Base-by-base conservation (phyloP, 2,329 filamentous ascomycete genomes). In the Epichloe sibirici region DNA sequence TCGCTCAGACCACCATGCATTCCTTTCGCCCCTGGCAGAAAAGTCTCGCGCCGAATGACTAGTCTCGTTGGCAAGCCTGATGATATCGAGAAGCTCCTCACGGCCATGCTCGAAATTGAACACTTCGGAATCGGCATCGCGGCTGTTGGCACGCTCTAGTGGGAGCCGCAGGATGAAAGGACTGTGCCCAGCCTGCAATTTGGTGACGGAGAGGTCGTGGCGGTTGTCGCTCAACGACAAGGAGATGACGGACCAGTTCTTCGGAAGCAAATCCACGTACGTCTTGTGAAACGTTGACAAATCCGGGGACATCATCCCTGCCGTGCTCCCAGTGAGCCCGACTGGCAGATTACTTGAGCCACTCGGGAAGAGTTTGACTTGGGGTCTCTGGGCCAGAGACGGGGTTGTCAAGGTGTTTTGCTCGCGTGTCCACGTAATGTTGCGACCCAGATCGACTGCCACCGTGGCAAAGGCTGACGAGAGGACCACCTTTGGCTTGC, bases 101-200 rank as follows among this genome's bases (percentile, higher is more conserved):
- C 84, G 85, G 1, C 89, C 91, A 59, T 88, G 83, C 37, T 85
- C 78, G 62, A 95, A 97, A 46, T 83, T 85, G 61, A 97, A 96
- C 1, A 86, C 77, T 51, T 93, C 87, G 3, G 68, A 75, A 54
- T 93, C 88, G 34, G 83, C 79, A 58, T 93, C 89, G 23, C 90
- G 83, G 0, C 85, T 87, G 58, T 83, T 88, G 51, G 91, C 88
- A 43, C 91, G 77, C 58, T 87, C 85, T 25, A 98, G 78, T 0
- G 93, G 93, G 23, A 98, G 74, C 5, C 90, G 84, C 49, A 98
- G 74, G 50, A 95, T 82, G 62, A 98, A 94, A 0, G 93, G 93
- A 28, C 79, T 82, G 49, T 86, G 79, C 1, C 81, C 82, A 9
- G 82, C 76, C 57, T 88, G 83, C 37, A 95, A 81, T 61, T 89